Percentiles rank a stretch among this genome's conserved stretches.
These are phyloP conservation scores for Fusarium transvaalense DNA, from an alignment of 2,329 filamentous ascomycete genomes.

Conservation along the genomic window DNA sequence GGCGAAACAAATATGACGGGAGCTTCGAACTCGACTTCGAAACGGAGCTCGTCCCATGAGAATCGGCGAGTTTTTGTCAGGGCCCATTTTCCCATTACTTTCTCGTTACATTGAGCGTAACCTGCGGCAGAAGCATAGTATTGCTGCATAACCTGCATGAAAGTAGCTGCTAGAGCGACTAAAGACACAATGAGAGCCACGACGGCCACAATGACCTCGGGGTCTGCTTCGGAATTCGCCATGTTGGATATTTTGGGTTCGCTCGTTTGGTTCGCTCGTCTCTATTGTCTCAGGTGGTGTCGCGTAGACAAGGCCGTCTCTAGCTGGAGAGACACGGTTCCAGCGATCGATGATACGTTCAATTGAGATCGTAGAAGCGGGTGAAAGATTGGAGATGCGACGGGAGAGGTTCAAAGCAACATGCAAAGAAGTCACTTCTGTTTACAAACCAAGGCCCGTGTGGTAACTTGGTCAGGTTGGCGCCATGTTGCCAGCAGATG, in stretches of 20 bases:
- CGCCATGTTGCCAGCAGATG: conserved; percentile 15
- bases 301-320: neutral
- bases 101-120: conserved; percentile 61
- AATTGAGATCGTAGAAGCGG: neutral
- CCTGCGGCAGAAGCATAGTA: conserved; percentile 64
- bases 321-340: neutral
- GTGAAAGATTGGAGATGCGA: conserved; percentile 1
- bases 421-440: neutral
- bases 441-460: conserved; percentile 12
- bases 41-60: conserved; percentile 59
- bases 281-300: neutral
- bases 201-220: conserved; percentile 56
- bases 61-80: conserved; percentile 57
- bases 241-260: conserved; percentile 21
- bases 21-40: conserved; percentile 63
- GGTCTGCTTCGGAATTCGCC: conserved; percentile 34
- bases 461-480: conserved; percentile 10
- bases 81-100: conserved; percentile 63
- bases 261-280: conserved; percentile 13
- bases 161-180: conserved; percentile 60
- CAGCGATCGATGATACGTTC: neutral
- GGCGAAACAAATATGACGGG: conserved; percentile 65
- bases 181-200: conserved; percentile 63
- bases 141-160: conserved; percentile 64
- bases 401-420: neutral